Percentiles rank a stretch among this genome's conserved stretches.
phyloP scores from a whole-genome alignment of 148 eudicot species.

The Heliamphora exappendiculata region DNA sequence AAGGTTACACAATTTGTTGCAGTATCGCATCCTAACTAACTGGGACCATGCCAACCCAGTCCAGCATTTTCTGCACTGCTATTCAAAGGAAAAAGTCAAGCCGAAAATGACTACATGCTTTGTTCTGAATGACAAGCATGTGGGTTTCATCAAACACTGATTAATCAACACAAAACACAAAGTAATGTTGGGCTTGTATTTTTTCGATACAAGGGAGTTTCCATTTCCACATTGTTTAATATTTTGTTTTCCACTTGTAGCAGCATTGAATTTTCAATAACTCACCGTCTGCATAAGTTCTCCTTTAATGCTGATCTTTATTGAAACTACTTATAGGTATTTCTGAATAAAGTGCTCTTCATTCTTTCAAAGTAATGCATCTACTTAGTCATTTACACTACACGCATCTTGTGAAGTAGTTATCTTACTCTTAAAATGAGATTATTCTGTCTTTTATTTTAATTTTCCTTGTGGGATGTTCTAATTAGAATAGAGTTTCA shows the following conservation, averaged over 20 bases:
- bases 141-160: too few relatives aligned
- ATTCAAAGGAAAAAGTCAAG: too few relatives aligned
- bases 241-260: neutral
- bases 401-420: neutral
- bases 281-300: neutral
- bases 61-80: too few relatives aligned
- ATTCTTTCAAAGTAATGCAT: neutral
- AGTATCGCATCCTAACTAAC: too few relatives aligned
- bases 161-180: too few relatives aligned
- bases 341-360: neutral
- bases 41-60: too few relatives aligned
- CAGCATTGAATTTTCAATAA: neutral
- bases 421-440: neutral
- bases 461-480: neutral
- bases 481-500: neutral
- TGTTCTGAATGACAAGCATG: too few relatives aligned
- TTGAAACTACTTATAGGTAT: neutral
- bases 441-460: neutral
- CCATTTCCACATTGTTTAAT: too few relatives aligned
- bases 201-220: too few relatives aligned
- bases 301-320: neutral
- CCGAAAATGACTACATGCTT: too few relatives aligned
- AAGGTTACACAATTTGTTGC: too few relatives aligned
- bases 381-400: neutral
- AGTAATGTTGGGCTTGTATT: too few relatives aligned